These are phyloP conservation scores for Blastomyces gilchristii DNA, from an alignment of 2,329 filamentous ascomycete genomes.

Conservation along the genomic window DNA sequence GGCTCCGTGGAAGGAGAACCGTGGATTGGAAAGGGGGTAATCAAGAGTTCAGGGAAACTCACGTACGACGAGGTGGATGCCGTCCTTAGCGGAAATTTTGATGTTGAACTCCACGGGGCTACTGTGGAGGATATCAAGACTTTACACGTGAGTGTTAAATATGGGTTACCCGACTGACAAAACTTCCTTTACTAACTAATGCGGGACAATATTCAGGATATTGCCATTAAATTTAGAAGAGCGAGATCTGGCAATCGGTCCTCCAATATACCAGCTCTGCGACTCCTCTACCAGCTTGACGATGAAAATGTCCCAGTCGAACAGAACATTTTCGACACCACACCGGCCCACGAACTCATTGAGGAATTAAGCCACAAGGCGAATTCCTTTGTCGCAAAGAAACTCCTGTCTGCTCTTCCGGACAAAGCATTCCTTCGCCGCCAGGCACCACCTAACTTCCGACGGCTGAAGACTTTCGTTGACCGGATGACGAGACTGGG, in stretches of 20 bases:
- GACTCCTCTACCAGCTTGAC: conserved; percentile 84
- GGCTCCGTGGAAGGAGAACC: conserved; percentile 78
- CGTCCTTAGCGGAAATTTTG: conserved; percentile 56
- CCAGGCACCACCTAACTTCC: conserved; percentile 73
- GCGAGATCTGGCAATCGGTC: conserved; percentile 70
- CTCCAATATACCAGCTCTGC: conserved; percentile 71
- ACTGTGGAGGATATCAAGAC: conserved; percentile 68
- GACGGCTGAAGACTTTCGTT: conserved; percentile 79
- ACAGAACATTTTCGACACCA: conserved; percentile 90
- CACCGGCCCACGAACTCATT: conserved; percentile 78
- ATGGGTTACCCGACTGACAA: neutral
- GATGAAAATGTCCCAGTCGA: conserved; percentile 97
- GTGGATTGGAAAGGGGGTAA: conserved; percentile 87
- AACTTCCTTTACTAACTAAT: neutral
- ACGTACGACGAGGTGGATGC: conserved; percentile 77
- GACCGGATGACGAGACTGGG: conserved; percentile 89
- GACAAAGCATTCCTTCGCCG: conserved; percentile 88
- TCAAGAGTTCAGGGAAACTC: conserved; percentile 83
- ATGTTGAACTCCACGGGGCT: conserved; percentile 54
- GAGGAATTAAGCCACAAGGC: conserved; percentile 93
- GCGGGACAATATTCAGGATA: conserved; percentile 39
- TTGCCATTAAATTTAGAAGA: conserved; percentile 86
- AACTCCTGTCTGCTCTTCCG: conserved; percentile 65
- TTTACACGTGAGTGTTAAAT: conserved; percentile 50
- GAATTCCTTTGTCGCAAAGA: conserved; percentile 80